A percentile compares a stretch with the other conserved stretches of the same genome.
These are phyloP conservation scores for Colletotrichum eremochloae DNA, from an alignment of 2,329 filamentous ascomycete species.

Conservation along the genomic window DNA sequence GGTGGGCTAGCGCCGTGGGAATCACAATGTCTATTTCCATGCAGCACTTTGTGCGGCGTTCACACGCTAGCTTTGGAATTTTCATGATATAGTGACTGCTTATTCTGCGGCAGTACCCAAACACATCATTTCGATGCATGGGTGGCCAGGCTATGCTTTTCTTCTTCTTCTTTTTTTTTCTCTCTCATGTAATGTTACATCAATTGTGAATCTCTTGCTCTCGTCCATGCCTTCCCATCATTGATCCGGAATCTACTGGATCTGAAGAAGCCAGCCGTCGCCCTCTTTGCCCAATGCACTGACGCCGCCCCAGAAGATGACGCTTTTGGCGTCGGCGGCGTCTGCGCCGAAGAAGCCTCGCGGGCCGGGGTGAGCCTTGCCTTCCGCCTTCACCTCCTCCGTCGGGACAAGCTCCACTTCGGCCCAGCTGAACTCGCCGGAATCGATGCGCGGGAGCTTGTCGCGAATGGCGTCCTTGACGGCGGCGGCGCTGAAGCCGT, in stretches of 20 bases:
- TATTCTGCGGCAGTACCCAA: neutral
- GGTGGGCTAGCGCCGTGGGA: neutral
- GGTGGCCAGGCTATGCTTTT: neutral
- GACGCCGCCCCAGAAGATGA: conserved; percentile 67
- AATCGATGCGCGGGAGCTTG: conserved; percentile 57
- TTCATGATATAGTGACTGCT: neutral
- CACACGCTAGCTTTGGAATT: too few species aligned
- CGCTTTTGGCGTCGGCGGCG: conserved; percentile 59
- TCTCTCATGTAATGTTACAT: neutral
- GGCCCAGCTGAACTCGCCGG: conserved; percentile 63
- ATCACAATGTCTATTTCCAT: neutral
- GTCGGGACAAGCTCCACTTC: conserved; percentile 62
- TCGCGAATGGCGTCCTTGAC: conserved; percentile 64
- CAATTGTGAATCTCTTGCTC: too few species aligned
- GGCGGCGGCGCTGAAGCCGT: conserved; percentile 59
- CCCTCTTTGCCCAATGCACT: conserved; percentile 56
- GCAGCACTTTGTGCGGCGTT: neutral
- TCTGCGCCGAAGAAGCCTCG: conserved; percentile 56
- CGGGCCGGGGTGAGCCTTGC: conserved; percentile 56
- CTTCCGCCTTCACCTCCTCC: conserved; percentile 57
- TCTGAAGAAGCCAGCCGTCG: conserved; percentile 56
- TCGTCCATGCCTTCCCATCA: neutral
- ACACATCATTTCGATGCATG: neutral
- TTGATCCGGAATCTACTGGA: conserved; percentile 31
- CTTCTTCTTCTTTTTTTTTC: neutral